A percentile compares a stretch with the other conserved stretches of the same genome.
phyloP scores from a whole-genome alignment of 2,329 filamentous ascomycete species.

The Tolypocladium sp. region DNA sequence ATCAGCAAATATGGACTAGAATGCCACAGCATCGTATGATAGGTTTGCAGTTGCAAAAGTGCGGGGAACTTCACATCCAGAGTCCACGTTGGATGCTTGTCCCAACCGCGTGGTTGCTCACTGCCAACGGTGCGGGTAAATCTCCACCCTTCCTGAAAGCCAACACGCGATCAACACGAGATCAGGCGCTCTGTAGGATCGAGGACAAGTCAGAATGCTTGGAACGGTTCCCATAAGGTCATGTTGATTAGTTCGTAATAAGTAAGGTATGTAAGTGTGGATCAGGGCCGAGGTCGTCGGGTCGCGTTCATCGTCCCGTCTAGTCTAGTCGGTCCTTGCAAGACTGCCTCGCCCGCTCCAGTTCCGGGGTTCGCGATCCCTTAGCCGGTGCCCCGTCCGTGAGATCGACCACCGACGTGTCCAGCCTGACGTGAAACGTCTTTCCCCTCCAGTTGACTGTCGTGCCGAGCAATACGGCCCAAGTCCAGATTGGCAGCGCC shows the following conservation, averaged over 20 bases:
- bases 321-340: constrained; percentile 17
- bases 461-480: constrained; percentile 81
- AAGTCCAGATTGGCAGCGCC: constrained; percentile 82
- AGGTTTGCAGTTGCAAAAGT: neutral
- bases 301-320: neutral
- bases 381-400: constrained; percentile 1
- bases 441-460: constrained; percentile 83
- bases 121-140: neutral
- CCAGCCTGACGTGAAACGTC: constrained; percentile 69
- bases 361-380: constrained; percentile 9
- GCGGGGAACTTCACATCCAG: neutral
- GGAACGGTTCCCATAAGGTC: neutral
- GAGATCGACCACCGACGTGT: constrained; percentile 63
- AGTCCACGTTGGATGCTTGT: neutral
- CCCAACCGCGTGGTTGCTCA: neutral
- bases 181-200: neutral
- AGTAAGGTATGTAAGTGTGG: neutral
- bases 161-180: neutral
- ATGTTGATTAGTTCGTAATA: neutral
- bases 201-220: neutral
- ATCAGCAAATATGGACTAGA: neutral
- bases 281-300: neutral
- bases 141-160: neutral
- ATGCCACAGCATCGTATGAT: neutral
- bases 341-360: constrained; percentile 10